Base-by-base conservation (phyloP, 2,329 filamentous ascomycete species). In the Fusarium secorum region DNA sequence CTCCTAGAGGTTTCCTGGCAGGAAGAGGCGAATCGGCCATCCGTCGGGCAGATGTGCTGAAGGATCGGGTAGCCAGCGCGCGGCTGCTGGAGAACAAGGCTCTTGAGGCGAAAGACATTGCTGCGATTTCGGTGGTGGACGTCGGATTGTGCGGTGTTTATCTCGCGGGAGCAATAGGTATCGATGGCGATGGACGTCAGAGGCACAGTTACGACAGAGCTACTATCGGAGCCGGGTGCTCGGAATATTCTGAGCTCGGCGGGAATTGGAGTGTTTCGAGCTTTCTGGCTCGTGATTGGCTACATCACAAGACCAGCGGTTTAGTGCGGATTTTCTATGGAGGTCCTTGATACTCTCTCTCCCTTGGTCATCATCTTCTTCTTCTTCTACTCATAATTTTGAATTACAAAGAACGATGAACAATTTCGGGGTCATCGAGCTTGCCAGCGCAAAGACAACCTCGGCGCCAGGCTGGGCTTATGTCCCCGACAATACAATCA, bases 381-480 rank as follows among this genome's bases (percentile, higher is more conserved):
- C 24, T 46, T 18, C 45, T 44, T 38, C 44, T 49, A 57, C 45
- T 28, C 33, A 71, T 65, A 60, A 45, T 57, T 18, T 36, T 15
- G 20, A n/a, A 45, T 15, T 24, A 26, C 32, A 58, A 24, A 28
- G 66, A 65, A 78, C 58, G 49, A 90, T 89, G 86, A 87, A 89
- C 78, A 89, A 90, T 76, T 91, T 91, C 73, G 91, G 93, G 75
- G 93, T 98, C 75, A 90, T 97, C 81, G 91, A 97, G 74, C 85
- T 98, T 62, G 92, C 93, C 38, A 90, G 89, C 77, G 84, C 89
- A 32, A 89, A 89, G 67, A 90, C 89, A 20, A 88, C 89, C 46
- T 85, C 87, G 46, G 92, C 93, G 2, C 94, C 95, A 2, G 95
- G 95, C 76, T 98, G 94, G 92, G 94, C 94, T 17, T 97, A 97